phyloP scores from a whole-genome alignment of 148 eudicot species.

The Nepenthes gracilis region DNA sequence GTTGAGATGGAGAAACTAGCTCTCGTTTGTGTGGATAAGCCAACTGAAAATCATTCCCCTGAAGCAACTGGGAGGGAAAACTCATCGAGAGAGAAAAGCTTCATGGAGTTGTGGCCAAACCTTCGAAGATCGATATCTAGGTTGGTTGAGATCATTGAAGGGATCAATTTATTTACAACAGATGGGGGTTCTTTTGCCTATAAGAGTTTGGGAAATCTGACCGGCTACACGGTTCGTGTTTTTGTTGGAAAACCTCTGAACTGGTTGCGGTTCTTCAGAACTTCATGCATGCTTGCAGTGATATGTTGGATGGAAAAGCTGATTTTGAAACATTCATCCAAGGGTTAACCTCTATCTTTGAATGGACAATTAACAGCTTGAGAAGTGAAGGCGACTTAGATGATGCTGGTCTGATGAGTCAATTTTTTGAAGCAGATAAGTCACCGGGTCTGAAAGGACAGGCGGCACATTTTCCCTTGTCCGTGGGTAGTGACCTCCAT shows the following conservation, averaged over 20 bases:
- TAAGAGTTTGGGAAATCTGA: slow-evolving; percentile 4
- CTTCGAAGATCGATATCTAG: slow-evolving; percentile 16
- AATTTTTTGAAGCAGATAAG: slow-evolving; percentile 22
- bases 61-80: background rate
- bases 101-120: background rate
- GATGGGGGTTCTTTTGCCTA: slow-evolving; percentile 13
- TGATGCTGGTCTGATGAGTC: background rate
- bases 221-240: slow-evolving; percentile 42
- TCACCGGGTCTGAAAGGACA: slow-evolving; percentile 13
- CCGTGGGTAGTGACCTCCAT: slow-evolving; percentile 1
- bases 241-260: slow-evolving; percentile 75
- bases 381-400: background rate
- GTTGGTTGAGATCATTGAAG: slow-evolving; percentile 54
- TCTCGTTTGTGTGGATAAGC: slow-evolving; percentile 45
- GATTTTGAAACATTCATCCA: slow-evolving; percentile 40
- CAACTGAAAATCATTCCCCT: slow-evolving; percentile 17
- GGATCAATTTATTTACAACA: slow-evolving; percentile 11
- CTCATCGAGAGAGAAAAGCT: background rate
- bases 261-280: slow-evolving; percentile 33
- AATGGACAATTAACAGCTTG: slow-evolving; percentile 44
- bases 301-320: slow-evolving; percentile 37
- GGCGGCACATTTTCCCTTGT: too few relatives aligned
- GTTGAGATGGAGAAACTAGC: slow-evolving; percentile 96
- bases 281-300: slow-evolving; percentile 42
- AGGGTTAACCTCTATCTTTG: slow-evolving; percentile 38